These are phyloP conservation scores for Alternaria burnsii DNA, from an alignment of 2,329 filamentous ascomycete genomes.

Conservation along the genomic window DNA sequence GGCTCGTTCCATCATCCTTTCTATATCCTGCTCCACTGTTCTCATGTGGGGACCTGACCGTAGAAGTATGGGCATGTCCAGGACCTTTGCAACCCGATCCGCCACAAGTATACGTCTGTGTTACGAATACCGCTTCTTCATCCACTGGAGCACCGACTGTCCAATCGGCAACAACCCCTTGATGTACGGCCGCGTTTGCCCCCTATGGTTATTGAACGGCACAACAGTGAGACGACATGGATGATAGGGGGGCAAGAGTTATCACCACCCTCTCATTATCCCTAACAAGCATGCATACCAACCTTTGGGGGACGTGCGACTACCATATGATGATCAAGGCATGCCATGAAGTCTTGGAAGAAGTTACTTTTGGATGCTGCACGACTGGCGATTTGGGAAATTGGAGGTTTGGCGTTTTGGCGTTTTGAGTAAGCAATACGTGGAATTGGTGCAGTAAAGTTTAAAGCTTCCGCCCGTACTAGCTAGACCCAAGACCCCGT, in stretches of 20 bases:
- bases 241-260: not conserved
- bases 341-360: slow-evolving; percentile 3
- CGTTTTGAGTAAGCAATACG: not conserved
- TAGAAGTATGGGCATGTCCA: not conserved
- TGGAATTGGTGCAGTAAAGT: not conserved
- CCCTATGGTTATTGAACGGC: not conserved
- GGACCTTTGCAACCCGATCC: not conserved
- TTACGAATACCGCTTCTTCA: not conserved
- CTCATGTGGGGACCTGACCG: not conserved
- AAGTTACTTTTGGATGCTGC: slow-evolving; percentile 4
- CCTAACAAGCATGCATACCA: not conserved
- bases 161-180: not conserved
- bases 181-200: not conserved
- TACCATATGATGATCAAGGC: not conserved
- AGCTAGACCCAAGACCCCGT: not conserved
- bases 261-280: not conserved
- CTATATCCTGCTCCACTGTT: not conserved
- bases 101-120: not conserved
- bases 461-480: not conserved
- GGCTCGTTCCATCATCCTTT: not conserved
- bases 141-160: not conserved
- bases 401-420: not conserved
- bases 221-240: not conserved
- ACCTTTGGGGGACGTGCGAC: not conserved
- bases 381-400: not conserved